Percentiles rank a stretch among this genome's conserved stretches.
phyloP scores from a whole-genome alignment of 2,329 filamentous ascomycete species.

The Escovopsis weberi region DNA sequence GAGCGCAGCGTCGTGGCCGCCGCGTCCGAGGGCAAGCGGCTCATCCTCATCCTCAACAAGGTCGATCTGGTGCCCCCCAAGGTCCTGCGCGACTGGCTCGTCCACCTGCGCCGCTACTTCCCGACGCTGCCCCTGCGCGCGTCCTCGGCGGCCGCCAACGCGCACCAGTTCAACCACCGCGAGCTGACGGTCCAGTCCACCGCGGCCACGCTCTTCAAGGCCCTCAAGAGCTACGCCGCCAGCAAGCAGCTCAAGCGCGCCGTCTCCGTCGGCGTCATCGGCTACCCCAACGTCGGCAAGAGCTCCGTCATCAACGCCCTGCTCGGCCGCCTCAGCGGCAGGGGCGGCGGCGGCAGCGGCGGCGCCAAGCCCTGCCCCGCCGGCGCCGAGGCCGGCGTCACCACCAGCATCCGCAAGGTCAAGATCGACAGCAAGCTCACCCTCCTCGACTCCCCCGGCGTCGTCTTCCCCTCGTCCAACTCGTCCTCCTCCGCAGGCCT shows the following conservation, averaged over 20 bases:
- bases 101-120: conserved; percentile 75
- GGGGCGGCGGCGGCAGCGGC: conserved; percentile 30
- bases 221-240: conserved; percentile 78
- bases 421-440: conserved; percentile 93
- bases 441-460: conserved; percentile 84
- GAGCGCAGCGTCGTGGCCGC: conserved; percentile 88
- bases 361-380: conserved; percentile 60
- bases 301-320: conserved; percentile 93
- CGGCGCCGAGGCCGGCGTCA: conserved; percentile 84
- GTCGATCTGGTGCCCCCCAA: conserved; percentile 77
- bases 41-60: conserved; percentile 91
- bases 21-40: conserved; percentile 65
- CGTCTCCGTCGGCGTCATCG: conserved; percentile 83
- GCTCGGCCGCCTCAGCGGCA: conserved; percentile 56
- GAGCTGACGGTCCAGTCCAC: conserved; percentile 78
- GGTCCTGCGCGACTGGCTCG: conserved; percentile 72
- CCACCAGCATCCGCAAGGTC: conserved; percentile 73
- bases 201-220: conserved; percentile 70
- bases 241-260: conserved; percentile 75
- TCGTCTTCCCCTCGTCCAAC: conserved; percentile 68
- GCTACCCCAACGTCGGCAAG: conserved; percentile 93
- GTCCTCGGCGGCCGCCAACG: conserved; percentile 67
- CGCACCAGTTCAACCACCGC: conserved; percentile 84
- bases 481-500: conserved; percentile 22
- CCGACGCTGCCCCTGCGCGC: conserved; percentile 82